These are phyloP conservation scores for Terfezia boudieri DNA, from an alignment of 495 filamentous ascomycete genomes.

Conservation along the genomic window DNA sequence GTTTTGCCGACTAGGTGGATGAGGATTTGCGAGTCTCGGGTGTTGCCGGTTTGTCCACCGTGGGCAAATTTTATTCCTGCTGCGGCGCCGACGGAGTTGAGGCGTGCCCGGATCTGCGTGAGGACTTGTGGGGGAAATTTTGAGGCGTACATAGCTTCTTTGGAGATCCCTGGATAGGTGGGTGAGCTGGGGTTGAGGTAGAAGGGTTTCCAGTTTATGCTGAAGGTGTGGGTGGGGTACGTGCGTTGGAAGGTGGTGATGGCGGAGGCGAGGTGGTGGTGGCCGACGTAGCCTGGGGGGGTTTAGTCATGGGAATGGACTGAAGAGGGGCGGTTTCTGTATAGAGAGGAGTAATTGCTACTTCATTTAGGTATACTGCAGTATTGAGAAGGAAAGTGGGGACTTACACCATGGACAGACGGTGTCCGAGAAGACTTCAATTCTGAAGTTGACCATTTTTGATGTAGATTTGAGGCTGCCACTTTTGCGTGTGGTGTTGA, in stretches of 20 bases:
- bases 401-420: not conserved
- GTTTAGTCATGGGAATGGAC: not conserved
- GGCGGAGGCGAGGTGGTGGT: conserved; percentile 44
- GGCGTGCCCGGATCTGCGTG: conserved; percentile 31
- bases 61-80: conserved; percentile 54
- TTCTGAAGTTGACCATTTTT: not conserved
- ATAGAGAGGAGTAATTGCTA: no score
- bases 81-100: conserved; percentile 33
- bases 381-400: not conserved
- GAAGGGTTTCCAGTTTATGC: conserved; percentile 50
- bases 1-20: conserved; percentile 45
- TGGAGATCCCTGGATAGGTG: conserved; percentile 30
- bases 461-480: not conserved
- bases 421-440: not conserved
- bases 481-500: no score
- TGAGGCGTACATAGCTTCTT: conserved; percentile 27
- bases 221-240: conserved; percentile 49
- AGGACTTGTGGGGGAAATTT: conserved; percentile 40
- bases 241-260: conserved; percentile 39
- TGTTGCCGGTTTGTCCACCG: conserved; percentile 53
- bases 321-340: not conserved
- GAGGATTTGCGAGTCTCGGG: conserved; percentile 52
- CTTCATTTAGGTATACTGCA: not conserved
- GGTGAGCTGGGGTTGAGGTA: conserved; percentile 52
- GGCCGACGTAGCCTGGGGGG: conserved; percentile 44